Evolutionary conservation across 2,329 filamentous ascomycete genomes (phyloP), one percentile per base, ranked within the genome.

Genomic region (Botrytis hyacinthi): DNA sequence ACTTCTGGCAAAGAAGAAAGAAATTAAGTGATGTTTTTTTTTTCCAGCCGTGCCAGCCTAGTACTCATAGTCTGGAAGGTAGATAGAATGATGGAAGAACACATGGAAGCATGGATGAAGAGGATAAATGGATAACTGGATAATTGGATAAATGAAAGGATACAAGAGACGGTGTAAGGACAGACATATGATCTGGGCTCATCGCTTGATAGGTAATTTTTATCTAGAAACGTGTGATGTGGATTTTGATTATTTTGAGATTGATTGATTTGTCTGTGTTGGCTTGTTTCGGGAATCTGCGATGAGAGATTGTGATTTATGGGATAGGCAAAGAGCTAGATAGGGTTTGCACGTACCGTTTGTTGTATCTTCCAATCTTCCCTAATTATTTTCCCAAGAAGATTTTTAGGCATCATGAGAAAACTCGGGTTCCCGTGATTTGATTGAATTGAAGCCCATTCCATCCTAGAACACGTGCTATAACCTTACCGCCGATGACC

Each of bases 271-370:
- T 59, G n/a, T 59, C 54, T 32, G 54, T 59, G 54, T 32, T 59
- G 54, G 54, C 10, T 32, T 35, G 63, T 66, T 48, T 66, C 63
- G 63, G 63, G 44, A 51, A 66, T 66, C 44, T 66, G 63, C 63
- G 63, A 66, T 48, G 44, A 32, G 62, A 46, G 26, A 48, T 48
- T 66, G 29, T 48, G 29, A 32, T 66, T 48, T 35, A 66, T 66
- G 42, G 62, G 42, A 63, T 65, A 32, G 40, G 18, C 18, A 20
- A 20, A 20, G 8, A 46, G 40, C 42, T 29, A 4, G 14, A 59
- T 59, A 35, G 54, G 37, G 35, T 40, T 40, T 26, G 14, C 29
- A 26, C 20, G 44, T 37, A 48, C 42, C 44, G 42, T 48, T 8
- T 14, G 16, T 0, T 22, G 26, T 14, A 12, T 29, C 26, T 48